phyloP scores from a whole-genome alignment of 495 filamentous ascomycete species.

The Xylaria sp. region DNA sequence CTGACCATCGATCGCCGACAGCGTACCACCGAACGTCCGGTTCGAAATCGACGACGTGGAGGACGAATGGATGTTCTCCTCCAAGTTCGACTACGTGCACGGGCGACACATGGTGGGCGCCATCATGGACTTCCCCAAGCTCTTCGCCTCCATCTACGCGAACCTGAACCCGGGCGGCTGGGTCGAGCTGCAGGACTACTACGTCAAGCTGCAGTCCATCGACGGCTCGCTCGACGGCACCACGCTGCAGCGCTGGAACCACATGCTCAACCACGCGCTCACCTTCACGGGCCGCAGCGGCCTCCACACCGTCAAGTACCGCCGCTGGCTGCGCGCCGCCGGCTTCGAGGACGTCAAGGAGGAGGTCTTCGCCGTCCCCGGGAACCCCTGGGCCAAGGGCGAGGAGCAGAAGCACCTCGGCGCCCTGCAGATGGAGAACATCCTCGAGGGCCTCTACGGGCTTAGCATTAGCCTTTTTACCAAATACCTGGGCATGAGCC shows the following conservation, averaged over 20 bases:
- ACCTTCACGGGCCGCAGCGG: constrained; percentile 35
- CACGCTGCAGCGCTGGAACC: constrained; percentile 42
- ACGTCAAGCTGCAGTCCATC: constrained; percentile 40
- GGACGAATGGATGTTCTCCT: constrained; percentile 54
- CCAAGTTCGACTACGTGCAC: constrained; percentile 60
- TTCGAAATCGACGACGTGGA: constrained; percentile 62
- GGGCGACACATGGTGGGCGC: constrained; percentile 51
- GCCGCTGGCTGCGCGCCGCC: constrained; percentile 42
- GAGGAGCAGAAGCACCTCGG: constrained; percentile 56
- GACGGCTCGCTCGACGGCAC: constrained; percentile 41
- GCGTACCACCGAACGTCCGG: constrained; percentile 53
- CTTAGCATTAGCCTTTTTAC: constrained; percentile 62
- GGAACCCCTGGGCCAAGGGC: constrained; percentile 61
- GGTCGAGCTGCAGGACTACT: constrained; percentile 58
- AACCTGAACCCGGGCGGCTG: constrained; percentile 58
- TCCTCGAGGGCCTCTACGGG: constrained; percentile 53
- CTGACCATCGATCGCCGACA: background rate
- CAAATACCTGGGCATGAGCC: constrained; percentile 55
- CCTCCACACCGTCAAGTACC: constrained; percentile 35
- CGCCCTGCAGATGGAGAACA: constrained; percentile 46
- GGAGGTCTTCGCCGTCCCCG: constrained; percentile 53
- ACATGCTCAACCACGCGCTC: constrained; percentile 39
- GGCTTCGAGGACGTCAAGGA: constrained; percentile 56
- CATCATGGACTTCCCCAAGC: constrained; percentile 50
- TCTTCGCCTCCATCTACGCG: constrained; percentile 51